Evolutionary conservation across 2,329 filamentous ascomycete species (phyloP).

Genomic region (Penicillium sp.): DNA sequence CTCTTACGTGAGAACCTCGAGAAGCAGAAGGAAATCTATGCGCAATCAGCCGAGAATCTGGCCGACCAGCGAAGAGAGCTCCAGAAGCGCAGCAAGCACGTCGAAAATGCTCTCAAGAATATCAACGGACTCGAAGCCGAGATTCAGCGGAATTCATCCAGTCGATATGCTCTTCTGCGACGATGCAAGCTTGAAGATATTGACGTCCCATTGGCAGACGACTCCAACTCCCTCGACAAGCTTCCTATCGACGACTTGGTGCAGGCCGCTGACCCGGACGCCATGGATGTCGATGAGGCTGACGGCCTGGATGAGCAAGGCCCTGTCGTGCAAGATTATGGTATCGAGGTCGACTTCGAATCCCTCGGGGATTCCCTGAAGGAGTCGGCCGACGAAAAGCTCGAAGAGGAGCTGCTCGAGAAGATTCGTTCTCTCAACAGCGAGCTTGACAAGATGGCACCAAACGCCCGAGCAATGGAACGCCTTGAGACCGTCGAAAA

Average conservation of each 20-base stretch:
- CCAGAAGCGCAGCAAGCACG: conserved; percentile 78
- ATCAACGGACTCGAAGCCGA: conserved; percentile 79
- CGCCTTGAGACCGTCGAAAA: conserved; percentile 82
- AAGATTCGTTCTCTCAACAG: conserved; percentile 70
- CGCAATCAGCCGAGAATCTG: conserved; percentile 70
- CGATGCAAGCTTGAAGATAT: conserved; percentile 94
- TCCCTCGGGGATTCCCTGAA: conserved; percentile 78
- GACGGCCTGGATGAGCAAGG: conserved; percentile 49
- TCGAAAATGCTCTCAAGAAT: conserved; percentile 71
- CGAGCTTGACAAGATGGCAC: conserved; percentile 90
- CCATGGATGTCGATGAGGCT: conserved; percentile 84
- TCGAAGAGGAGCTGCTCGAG: conserved; percentile 74
- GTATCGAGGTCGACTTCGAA: conserved; percentile 85
- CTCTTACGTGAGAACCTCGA: conserved; percentile 70
- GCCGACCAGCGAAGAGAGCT: conserved; percentile 76
- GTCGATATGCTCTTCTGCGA: conserved; percentile 78
- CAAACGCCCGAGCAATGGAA: conserved; percentile 94
- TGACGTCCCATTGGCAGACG: conserved; percentile 71
- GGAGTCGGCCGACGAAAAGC: conserved; percentile 66
- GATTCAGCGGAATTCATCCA: conserved; percentile 79
- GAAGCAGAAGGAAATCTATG: conserved; percentile 64
- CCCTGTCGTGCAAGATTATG: conserved; percentile 78
- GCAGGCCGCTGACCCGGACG: conserved; percentile 70
- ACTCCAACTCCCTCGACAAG: conserved; percentile 70
- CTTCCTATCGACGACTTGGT: conserved; percentile 84